These are phyloP conservation scores for Macrophomina phaseolina DNA, from an alignment of 2,329 filamentous ascomycete genomes.

Conservation along the genomic window DNA sequence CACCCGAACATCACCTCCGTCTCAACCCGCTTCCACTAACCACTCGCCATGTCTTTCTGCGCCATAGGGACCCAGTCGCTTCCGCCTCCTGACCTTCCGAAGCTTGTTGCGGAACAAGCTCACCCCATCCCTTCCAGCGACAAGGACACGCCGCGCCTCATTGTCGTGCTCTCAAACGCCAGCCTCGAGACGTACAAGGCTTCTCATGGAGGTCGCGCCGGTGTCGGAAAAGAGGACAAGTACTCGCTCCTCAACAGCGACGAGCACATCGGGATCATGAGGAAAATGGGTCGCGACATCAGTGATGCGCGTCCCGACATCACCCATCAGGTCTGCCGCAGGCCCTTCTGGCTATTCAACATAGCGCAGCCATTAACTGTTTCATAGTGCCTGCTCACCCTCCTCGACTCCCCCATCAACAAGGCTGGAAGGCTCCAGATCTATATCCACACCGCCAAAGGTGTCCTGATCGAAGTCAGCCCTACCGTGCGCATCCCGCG, in stretches of 20 bases:
- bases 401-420: constrained; percentile 97
- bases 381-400: constrained; percentile 88
- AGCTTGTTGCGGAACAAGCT: constrained; percentile 92
- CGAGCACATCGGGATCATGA: constrained; percentile 98
- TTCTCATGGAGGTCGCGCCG: constrained; percentile 70
- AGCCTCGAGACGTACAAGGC: constrained; percentile 98
- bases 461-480: constrained; percentile 95
- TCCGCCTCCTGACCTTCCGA: constrained; percentile 86
- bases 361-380: constrained; percentile 20
- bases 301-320: constrained; percentile 98
- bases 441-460: constrained; percentile 97
- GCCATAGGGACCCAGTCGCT: constrained; percentile 78
- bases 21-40: constrained; percentile 7
- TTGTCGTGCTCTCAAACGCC: constrained; percentile 95
- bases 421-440: constrained; percentile 98
- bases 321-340: constrained; percentile 83
- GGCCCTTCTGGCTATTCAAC: constrained; percentile 30
- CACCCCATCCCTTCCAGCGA: constrained; percentile 81
- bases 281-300: constrained; percentile 99
- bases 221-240: constrained; percentile 82
- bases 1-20: neutral
- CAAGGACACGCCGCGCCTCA: constrained; percentile 88
- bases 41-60: constrained; percentile 4
- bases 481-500: constrained; percentile 97
- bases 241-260: constrained; percentile 98